A percentile compares a stretch with the other conserved stretches of the same genome.
Conservation (phyloP, 257 asterid genomes). For the Solanum virginianum region DNA sequence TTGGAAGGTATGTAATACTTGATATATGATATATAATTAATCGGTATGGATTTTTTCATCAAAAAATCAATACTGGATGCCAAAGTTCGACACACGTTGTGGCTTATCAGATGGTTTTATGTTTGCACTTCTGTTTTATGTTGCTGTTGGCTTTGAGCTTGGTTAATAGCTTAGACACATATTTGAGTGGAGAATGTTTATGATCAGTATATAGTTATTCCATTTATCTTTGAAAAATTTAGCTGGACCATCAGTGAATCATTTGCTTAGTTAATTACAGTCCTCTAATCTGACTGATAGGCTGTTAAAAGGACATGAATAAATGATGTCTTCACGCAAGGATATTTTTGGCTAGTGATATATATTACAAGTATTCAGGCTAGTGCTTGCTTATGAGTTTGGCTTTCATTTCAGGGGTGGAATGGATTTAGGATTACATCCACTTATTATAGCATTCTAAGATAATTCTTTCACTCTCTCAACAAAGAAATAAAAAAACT, state of each 20-base stretch:
- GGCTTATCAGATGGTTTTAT: background rate
- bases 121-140: background rate
- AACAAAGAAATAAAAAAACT: background rate
- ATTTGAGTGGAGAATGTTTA: background rate
- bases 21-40: too few species aligned
- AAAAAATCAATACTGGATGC: background rate
- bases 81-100: background rate
- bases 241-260: background rate
- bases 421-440: background rate
- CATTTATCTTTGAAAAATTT: background rate
- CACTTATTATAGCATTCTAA: background rate
- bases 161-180: background rate
- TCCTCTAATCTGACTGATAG: background rate
- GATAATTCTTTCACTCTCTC: background rate
- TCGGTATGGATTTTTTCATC: too few species aligned
- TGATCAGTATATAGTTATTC: background rate
- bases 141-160: background rate
- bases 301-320: background rate
- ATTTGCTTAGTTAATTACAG: background rate
- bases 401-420: background rate
- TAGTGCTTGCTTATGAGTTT: background rate
- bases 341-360: background rate
- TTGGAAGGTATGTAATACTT: constrained; percentile 39
- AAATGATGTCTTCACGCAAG: background rate
- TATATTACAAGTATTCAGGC: background rate